Conservation (phyloP, 2,329 filamentous ascomycete species). For the Lojkania enalia region DNA sequence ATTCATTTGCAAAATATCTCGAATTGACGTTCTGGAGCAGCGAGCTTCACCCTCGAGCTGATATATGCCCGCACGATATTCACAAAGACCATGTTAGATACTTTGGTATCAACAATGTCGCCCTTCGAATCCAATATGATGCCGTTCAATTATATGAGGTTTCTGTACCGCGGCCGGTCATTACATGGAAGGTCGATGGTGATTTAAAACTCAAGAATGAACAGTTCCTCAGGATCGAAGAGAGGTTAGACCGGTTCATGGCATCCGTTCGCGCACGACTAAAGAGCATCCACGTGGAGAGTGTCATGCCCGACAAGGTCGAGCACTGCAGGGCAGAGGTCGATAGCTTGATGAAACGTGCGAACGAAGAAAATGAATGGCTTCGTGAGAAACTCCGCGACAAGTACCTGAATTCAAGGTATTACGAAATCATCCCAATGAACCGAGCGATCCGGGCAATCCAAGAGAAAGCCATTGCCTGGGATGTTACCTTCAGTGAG, state of each 20-base stretch:
- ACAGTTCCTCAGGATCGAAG: conserved; percentile 78
- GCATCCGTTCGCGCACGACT: conserved; percentile 80
- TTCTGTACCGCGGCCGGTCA: conserved; percentile 82
- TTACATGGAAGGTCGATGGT: conserved; percentile 98
- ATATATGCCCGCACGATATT: conserved; percentile 86
- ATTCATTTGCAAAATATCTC: conserved; percentile 98
- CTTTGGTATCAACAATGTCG: conserved; percentile 85
- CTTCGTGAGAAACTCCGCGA: conserved; percentile 80
- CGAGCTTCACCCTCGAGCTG: conserved; percentile 72
- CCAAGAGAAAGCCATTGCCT: conserved; percentile 89
- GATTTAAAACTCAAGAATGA: conserved; percentile 93
- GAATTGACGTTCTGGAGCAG: conserved; percentile 96
- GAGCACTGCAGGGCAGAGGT: conserved; percentile 82
- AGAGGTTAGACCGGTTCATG: conserved; percentile 85
- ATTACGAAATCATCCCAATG: conserved; percentile 94
- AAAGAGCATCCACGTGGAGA: conserved; percentile 87
- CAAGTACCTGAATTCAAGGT: conserved; percentile 89
- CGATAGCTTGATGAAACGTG: conserved; percentile 74
- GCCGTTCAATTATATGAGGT: conserved; percentile 91
- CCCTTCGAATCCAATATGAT: conserved; percentile 89
- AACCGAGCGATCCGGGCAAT: conserved; percentile 87
- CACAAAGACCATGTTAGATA: conserved; percentile 91
- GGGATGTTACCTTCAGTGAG: conserved; percentile 86
- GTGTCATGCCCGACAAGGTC: conserved; percentile 82
- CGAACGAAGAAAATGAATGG: conserved; percentile 77